These are phyloP conservation scores for Hyaloscypha bicolor DNA, from an alignment of 495 filamentous ascomycete species.

Conservation along the genomic window DNA sequence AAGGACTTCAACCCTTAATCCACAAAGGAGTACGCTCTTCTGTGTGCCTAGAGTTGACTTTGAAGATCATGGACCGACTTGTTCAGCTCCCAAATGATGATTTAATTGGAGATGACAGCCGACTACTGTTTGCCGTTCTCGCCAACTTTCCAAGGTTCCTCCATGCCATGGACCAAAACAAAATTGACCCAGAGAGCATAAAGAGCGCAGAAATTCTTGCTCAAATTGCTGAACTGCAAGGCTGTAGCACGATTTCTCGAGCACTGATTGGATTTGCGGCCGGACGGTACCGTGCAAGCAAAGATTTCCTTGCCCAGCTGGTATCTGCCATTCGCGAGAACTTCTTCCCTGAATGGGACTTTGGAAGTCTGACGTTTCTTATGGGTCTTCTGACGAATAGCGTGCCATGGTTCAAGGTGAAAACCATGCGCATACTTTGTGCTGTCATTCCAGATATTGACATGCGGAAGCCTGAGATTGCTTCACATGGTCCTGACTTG, in stretches of 20 bases:
- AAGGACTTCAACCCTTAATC: conserved; percentile 81
- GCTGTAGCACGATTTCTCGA: conserved; percentile 53
- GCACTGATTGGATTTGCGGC: conserved; percentile 72
- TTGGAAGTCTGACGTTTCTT: conserved; percentile 81
- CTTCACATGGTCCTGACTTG: conserved; percentile 88
- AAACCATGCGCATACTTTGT: conserved; percentile 87
- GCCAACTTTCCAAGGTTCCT: conserved; percentile 92
- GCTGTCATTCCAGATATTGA: conserved; percentile 88
- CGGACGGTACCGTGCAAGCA: conserved; percentile 65
- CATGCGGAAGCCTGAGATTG: conserved; percentile 89
- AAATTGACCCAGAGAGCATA: conserved; percentile 54
- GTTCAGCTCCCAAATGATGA: conserved; percentile 77
- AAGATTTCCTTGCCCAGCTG: conserved; percentile 77
- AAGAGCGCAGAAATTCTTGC: conserved; percentile 70
- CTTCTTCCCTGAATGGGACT: conserved; percentile 84
- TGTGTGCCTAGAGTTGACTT: conserved; percentile 70
- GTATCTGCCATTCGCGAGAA: conserved; percentile 74
- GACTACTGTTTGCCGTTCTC: conserved; percentile 80
- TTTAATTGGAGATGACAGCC: conserved; percentile 78
- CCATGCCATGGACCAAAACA: conserved; percentile 69
- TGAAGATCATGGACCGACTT: conserved; percentile 77
- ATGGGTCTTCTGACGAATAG: conserved; percentile 91
- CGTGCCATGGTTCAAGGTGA: conserved; percentile 83
- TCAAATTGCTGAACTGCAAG: conserved; percentile 71
- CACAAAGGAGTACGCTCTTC: conserved; percentile 94